Evolutionary conservation across 768 basidiomycete species (phyloP), one percentile per base, ranked within the genome.

Genomic region (Russula foetens): DNA sequence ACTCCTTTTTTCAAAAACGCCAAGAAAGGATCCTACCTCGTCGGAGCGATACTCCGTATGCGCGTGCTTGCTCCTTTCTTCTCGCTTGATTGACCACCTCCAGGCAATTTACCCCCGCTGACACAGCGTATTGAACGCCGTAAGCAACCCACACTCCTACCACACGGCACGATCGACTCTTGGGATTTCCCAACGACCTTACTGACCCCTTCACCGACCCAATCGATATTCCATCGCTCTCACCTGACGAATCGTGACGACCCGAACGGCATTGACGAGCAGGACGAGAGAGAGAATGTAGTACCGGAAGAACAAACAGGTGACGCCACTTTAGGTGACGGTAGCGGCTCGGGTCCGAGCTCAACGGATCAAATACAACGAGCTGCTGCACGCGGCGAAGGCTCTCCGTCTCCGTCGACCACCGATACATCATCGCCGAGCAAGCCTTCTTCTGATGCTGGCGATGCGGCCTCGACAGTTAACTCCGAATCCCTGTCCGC

Each of bases 1-100:
- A 84, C 82, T 12, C 77, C 83, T 1, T 93, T 95, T 71, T 91
- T 98, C 75, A 88, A 79, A 70, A 73, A 72, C 28, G 83, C 91
- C 4, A 92, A 90, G 76, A 89, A 85, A 75, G 86, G 85, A 69
- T 77, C 80, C 4, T 88, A 86, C 73, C 81, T 98, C 19, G 86
- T 93, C 29, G 80, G 82, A 56, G 79, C 85, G 21, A 85, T 97
- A 63, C 72, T 98, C 24, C 79, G 84, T 86, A 67, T 19, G 76
- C 68, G 17, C 35, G 4, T 33, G 3, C 28, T 7, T 28, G 19
- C 35, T 11, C 38, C 46, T 17, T 17, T 21, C 17, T 8, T 23
- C 46, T 17, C 31, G 15, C 29, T 46, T 46, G 4, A 17, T 23
- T 56, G 41, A 57, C 45, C 46, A 17, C 23, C 49, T 62, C 52